Conservation (phyloP, 768 basidiomycete genomes). For the Lentinula guzmanii region DNA sequence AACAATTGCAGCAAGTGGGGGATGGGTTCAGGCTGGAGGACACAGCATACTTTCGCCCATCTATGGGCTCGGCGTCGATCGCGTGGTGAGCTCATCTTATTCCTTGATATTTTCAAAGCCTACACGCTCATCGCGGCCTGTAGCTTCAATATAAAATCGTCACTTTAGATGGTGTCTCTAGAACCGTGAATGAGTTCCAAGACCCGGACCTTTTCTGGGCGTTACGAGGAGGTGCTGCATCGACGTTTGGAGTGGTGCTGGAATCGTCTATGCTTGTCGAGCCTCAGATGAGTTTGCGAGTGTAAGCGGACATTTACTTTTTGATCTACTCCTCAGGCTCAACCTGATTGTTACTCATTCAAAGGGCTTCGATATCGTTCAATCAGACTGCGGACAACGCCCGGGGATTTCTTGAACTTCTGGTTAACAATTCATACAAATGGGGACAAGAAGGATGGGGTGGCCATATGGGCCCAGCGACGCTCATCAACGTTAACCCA, state of each 20-base stretch:
- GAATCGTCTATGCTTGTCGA: slow-evolving; percentile 13
- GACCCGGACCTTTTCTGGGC: slow-evolving; percentile 31
- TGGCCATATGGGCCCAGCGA: slow-evolving; percentile 21
- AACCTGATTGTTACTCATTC: not conserved
- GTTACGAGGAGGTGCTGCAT: slow-evolving; percentile 26
- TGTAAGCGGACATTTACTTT: slow-evolving; percentile 5
- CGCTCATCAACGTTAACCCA: slow-evolving; percentile 24
- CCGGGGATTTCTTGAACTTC: slow-evolving; percentile 18
- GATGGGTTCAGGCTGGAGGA: slow-evolving; percentile 23
- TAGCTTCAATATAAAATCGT: slow-evolving; percentile 26
- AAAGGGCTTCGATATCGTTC: slow-evolving; percentile 22
- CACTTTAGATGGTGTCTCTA: slow-evolving; percentile 26
- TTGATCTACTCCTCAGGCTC: no score
- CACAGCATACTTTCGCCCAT: slow-evolving; percentile 17
- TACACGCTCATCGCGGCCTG: not conserved
- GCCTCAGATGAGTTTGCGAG: slow-evolving; percentile 13
- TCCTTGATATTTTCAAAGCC: not conserved
- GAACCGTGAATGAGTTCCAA: slow-evolving; percentile 23
- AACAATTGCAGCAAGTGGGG: slow-evolving; percentile 25
- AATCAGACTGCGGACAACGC: slow-evolving; percentile 13
- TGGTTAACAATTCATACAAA: slow-evolving; percentile 21
- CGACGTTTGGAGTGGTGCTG: slow-evolving; percentile 26
- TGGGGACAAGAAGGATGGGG: slow-evolving; percentile 32
- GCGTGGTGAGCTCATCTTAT: slow-evolving; percentile 14
- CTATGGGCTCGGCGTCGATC: slow-evolving; percentile 18